These are phyloP conservation scores for Teunomyces aglyptinius DNA, from an alignment of 805 yeast species.

Conservation along the genomic window DNA sequence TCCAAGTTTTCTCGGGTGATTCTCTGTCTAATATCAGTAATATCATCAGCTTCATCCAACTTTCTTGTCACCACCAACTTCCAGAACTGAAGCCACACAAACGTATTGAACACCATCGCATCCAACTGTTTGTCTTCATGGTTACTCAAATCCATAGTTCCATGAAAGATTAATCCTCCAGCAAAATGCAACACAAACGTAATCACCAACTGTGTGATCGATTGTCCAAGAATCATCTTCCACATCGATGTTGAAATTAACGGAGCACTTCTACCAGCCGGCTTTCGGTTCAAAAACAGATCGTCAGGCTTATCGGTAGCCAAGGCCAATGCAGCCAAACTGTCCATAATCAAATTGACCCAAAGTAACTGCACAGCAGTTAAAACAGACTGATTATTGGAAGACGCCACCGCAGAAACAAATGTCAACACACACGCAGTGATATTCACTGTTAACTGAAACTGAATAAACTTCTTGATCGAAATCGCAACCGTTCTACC, in stretches of 20 bases:
- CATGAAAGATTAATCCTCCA: constrained; percentile 60
- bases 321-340: constrained; percentile 93
- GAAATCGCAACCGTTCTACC: constrained; percentile 96
- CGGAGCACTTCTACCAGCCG: constrained; percentile 77
- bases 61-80: constrained; percentile 88
- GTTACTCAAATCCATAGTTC: constrained; percentile 30
- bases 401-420: constrained; percentile 85
- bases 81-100: constrained; percentile 97
- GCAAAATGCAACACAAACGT: constrained; percentile 83
- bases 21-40: constrained; percentile 55
- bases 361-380: constrained; percentile 97
- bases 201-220: constrained; percentile 70
- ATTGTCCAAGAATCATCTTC: constrained; percentile 96
- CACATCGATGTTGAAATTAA: constrained; percentile 91
- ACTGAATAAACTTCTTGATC: constrained; percentile 92
- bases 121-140: constrained; percentile 59
- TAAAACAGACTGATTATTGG: constrained; percentile 78
- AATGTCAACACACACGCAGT: constrained; percentile 96
- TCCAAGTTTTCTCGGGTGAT: constrained; percentile 66
- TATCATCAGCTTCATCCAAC: constrained; percentile 80
- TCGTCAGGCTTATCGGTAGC: constrained; percentile 97
- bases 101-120: constrained; percentile 90
- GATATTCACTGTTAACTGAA: constrained; percentile 92
- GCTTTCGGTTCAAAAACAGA: constrained; percentile 71
- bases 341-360: constrained; percentile 98